Conservation (phyloP, 257 asterid genomes). For the Nicotiana obtusifolia region DNA sequence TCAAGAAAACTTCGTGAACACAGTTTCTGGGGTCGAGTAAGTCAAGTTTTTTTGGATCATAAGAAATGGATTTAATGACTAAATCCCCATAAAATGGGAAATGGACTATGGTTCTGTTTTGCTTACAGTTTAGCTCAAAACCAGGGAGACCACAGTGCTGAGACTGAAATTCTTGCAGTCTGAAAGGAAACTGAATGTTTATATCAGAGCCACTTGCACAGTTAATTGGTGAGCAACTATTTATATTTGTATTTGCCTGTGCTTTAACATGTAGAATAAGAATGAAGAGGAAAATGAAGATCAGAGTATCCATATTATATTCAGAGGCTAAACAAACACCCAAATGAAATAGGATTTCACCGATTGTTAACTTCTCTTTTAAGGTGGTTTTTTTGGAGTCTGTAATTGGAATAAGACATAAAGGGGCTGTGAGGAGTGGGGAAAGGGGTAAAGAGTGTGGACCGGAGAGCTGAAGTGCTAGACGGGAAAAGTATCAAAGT, state of each 20-base stretch:
- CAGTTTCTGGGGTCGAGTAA: slow-evolving; percentile 43
- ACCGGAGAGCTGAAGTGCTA: neutral
- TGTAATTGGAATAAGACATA: too few species aligned
- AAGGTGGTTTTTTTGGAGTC: too few species aligned
- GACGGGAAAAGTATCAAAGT: neutral
- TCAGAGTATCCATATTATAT: neutral
- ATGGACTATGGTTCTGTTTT: slow-evolving; percentile 26
- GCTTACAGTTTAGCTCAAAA: slow-evolving; percentile 24
- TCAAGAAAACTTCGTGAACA: slow-evolving; percentile 45
- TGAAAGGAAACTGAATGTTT: slow-evolving; percentile 21
- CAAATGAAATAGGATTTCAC: neutral
- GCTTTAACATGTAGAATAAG: slow-evolving; percentile 14
- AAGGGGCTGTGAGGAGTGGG: neutral
- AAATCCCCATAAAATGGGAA: slow-evolving; percentile 37
- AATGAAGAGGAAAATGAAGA: slow-evolving; percentile 16
- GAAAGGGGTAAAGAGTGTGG: neutral
- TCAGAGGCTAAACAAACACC: neutral
- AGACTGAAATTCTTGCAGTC: slow-evolving; percentile 7
- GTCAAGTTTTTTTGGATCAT: slow-evolving; percentile 14
- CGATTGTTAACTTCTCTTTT: neutral
- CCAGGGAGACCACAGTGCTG: slow-evolving; percentile 12
- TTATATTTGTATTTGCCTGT: neutral
- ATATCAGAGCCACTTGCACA: slow-evolving; percentile 12
- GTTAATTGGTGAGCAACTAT: slow-evolving; percentile 8
- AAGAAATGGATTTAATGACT: slow-evolving; percentile 34